A percentile compares a stretch with the other conserved stretches of the same genome.
Conservation (phyloP, 495 filamentous ascomycete species). For the Pyrenula massariospora region DNA sequence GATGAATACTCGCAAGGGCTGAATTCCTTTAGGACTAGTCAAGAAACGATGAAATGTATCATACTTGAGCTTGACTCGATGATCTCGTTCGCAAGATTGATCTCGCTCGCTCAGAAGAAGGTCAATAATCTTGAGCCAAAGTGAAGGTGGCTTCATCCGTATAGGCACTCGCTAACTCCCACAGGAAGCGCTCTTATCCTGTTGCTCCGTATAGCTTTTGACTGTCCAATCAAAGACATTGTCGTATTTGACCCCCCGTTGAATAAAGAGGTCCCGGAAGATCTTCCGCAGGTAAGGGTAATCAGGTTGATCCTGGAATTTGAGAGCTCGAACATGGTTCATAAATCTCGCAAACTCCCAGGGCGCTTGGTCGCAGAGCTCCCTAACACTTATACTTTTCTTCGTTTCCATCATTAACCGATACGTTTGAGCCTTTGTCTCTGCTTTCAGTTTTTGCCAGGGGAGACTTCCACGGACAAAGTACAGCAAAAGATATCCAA, state of each 20-base stretch:
- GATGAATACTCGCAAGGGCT: no score
- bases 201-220: no score
- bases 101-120: no score
- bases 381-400: constrained; percentile 2
- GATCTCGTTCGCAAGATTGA: no score
- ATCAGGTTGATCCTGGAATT: constrained; percentile 13
- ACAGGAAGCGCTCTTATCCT: no score
- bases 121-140: no score
- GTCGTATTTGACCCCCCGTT: constrained; percentile 17
- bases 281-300: constrained; percentile 18
- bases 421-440: not conserved
- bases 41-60: no score
- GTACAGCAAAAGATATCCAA: constrained; percentile 28
- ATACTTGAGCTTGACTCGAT: no score
- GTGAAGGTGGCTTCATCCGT: no score
- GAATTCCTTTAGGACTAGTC: no score
- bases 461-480: constrained; percentile 25
- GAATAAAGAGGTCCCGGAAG: constrained; percentile 13
- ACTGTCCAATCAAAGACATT: constrained; percentile 19
- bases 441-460: constrained; percentile 16
- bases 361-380: constrained; percentile 4
- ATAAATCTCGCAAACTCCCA: constrained; percentile 9
- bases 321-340: constrained; percentile 13
- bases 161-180: no score
- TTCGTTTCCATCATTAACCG: constrained; percentile 6